These are phyloP conservation scores for Rhododendron vialii DNA, from an alignment of 148 eudicot species.

Conservation along the genomic window DNA sequence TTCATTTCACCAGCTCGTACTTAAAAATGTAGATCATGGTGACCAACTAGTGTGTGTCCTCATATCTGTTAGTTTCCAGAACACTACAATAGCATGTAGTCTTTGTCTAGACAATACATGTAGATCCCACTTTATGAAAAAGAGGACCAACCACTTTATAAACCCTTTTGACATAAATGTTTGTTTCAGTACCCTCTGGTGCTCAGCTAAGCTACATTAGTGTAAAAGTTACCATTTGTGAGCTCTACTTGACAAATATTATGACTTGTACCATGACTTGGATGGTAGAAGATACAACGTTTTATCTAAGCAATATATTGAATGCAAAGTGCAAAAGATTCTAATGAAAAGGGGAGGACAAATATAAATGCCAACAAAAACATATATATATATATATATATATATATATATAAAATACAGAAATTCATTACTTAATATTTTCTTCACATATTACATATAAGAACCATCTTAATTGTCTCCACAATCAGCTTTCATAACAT, in stretches of 20 bases:
- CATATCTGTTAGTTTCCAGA: neutral
- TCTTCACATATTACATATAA: too few species aligned
- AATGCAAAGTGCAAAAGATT: conserved; percentile 23
- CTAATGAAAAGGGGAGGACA: conserved; percentile 35
- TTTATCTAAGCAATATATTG: neutral
- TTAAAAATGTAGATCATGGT: neutral
- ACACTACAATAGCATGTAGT: neutral
- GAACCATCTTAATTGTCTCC: too few species aligned
- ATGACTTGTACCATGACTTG: neutral
- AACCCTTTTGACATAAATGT: neutral
- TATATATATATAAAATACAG: too few species aligned
- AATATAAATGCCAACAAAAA: neutral
- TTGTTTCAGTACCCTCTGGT: neutral
- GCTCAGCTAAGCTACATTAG: neutral
- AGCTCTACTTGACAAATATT: neutral
- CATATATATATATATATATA: too few species aligned
- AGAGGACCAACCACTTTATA: neutral
- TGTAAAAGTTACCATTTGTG: neutral
- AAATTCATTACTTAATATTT: too few species aligned
- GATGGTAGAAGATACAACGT: too few species aligned
- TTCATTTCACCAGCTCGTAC: neutral
- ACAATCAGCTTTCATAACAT: too few species aligned
- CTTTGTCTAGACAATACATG: neutral
- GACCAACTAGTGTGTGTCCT: neutral
- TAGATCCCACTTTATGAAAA: neutral